Evolutionary conservation across 2,329 filamentous ascomycete genomes (phyloP).

Genomic region (Karstenula rhodostoma): DNA sequence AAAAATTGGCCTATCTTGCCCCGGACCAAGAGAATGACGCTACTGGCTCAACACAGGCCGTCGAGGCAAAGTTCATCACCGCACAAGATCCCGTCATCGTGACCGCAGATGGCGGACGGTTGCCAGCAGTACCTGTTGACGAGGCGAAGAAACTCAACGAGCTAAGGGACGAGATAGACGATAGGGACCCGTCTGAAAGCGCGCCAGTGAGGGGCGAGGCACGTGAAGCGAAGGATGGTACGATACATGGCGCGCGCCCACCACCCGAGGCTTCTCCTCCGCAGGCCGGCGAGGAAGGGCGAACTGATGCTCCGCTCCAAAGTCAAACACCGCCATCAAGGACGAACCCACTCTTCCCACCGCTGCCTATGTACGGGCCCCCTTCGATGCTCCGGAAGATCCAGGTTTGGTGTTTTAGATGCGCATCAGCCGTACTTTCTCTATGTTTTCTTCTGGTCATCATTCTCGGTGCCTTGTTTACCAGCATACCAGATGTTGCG

Average conservation of each 20-base stretch:
- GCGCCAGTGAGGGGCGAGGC: slow-evolving; percentile 36
- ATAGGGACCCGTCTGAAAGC: slow-evolving; percentile 43
- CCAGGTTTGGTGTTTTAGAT: slow-evolving; percentile 71
- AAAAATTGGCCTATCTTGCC: slow-evolving; percentile 54
- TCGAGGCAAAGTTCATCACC: slow-evolving; percentile 69
- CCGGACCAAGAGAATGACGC: slow-evolving; percentile 51
- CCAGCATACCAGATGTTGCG: slow-evolving; percentile 65
- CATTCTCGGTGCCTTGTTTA: slow-evolving; percentile 76
- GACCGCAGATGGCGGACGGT: slow-evolving; percentile 70
- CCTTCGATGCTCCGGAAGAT: slow-evolving; percentile 70
- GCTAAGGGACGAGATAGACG: slow-evolving; percentile 62
- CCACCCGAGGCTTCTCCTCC: slow-evolving; percentile 28
- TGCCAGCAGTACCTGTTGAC: slow-evolving; percentile 73
- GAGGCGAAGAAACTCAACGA: slow-evolving; percentile 76
- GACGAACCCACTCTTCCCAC: slow-evolving; percentile 84
- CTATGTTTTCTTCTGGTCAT: slow-evolving; percentile 79
- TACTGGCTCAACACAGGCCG: slow-evolving; percentile 61
- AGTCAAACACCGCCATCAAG: slow-evolving; percentile 66
- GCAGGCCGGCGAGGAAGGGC: slow-evolving; percentile 49
- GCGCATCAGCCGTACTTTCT: slow-evolving; percentile 78
- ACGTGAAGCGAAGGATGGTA: slow-evolving; percentile 54
- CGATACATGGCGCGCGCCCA: slow-evolving; percentile 46
- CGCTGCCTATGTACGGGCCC: slow-evolving; percentile 81
- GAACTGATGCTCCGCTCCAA: slow-evolving; percentile 56
- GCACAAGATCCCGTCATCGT: slow-evolving; percentile 75